Conservation (phyloP, 2,329 filamentous ascomycete genomes). For the Chaetomiaceae sp. region DNA sequence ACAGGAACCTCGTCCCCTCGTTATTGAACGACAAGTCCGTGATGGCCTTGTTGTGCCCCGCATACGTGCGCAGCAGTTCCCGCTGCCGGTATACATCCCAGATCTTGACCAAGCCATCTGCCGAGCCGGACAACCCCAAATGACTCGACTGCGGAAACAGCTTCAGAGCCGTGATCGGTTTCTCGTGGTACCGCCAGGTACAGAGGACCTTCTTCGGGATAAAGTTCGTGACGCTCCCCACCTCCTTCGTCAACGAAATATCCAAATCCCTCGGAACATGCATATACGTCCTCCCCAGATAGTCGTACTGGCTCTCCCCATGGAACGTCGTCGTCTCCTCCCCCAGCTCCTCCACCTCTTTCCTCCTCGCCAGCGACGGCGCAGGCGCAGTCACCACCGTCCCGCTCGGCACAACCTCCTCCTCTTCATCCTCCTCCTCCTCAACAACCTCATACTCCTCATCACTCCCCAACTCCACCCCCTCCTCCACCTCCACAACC, state of each 20-base stretch:
- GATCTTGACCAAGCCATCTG: slow-evolving; percentile 86
- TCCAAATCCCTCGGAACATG: slow-evolving; percentile 90
- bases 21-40: slow-evolving; percentile 86
- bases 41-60: slow-evolving; percentile 83
- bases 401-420: slow-evolving; percentile 61
- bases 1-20: slow-evolving; percentile 79
- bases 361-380: slow-evolving; percentile 50
- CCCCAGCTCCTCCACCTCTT: slow-evolving; percentile 56
- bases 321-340: slow-evolving; percentile 86
- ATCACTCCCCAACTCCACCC: slow-evolving; percentile 68
- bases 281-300: slow-evolving; percentile 96
- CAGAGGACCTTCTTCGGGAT: slow-evolving; percentile 93
- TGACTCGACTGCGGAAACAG: slow-evolving; percentile 90
- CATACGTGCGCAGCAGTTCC: slow-evolving; percentile 85
- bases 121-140: slow-evolving; percentile 80
- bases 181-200: slow-evolving; percentile 79
- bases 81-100: slow-evolving; percentile 91
- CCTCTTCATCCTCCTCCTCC: slow-evolving; percentile 69
- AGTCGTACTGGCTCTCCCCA: slow-evolving; percentile 78
- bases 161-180: slow-evolving; percentile 80
- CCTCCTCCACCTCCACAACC: slow-evolving; percentile 67
- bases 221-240: slow-evolving; percentile 78
- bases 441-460: slow-evolving; percentile 76
- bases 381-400: slow-evolving; percentile 55
- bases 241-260: slow-evolving; percentile 76